Percentiles rank a stretch among this genome's conserved stretches.
Evolutionary conservation across 805 yeast species (phyloP).

Genomic region (Suhomyces pyralidae): DNA sequence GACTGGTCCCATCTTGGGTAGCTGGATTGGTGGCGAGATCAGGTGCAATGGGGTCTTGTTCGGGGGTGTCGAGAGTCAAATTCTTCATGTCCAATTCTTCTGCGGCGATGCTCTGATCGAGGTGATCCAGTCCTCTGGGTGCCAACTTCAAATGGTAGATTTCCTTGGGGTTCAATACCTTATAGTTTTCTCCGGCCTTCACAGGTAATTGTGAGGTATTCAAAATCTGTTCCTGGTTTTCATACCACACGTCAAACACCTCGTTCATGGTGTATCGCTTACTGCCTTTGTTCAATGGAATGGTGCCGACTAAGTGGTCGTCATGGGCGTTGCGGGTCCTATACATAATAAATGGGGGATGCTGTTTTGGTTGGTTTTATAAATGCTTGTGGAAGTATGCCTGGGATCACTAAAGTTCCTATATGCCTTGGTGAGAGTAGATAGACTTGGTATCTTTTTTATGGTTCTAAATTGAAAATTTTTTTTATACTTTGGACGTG

Average conservation of each 20-base stretch:
- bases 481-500: not conserved
- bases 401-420: not conserved
- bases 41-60: not conserved
- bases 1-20: not conserved
- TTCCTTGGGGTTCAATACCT: slow-evolving; percentile 27
- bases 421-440: not conserved
- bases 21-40: not conserved
- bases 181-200: slow-evolving; percentile 28
- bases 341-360: slow-evolving; percentile 1
- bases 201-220: slow-evolving; percentile 10
- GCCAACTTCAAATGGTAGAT: slow-evolving; percentile 36
- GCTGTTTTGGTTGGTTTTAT: not conserved
- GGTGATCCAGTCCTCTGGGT: not conserved
- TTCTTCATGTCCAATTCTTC: not conserved
- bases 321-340: slow-evolving; percentile 1
- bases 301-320: slow-evolving; percentile 7
- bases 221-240: slow-evolving; percentile 26
- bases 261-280: slow-evolving; percentile 49
- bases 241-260: slow-evolving; percentile 51
- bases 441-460: not conserved
- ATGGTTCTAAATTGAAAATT: not conserved
- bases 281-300: slow-evolving; percentile 41
- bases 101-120: not conserved
- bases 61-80: not conserved
- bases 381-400: not conserved